Evolutionary conservation across 768 basidiomycete species (phyloP).

Genomic region (Podaxis sp.): DNA sequence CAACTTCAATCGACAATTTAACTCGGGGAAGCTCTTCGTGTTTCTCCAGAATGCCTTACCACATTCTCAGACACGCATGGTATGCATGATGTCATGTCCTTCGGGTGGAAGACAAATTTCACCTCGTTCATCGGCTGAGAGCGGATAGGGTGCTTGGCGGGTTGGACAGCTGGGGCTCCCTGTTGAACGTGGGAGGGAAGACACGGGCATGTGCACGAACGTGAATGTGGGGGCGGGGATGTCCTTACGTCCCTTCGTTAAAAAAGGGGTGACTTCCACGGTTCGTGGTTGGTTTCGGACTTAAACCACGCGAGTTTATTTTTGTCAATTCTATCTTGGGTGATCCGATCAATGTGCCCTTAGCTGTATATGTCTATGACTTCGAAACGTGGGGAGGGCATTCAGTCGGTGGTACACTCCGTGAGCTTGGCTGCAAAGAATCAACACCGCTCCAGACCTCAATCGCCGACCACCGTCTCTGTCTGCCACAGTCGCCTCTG

Average conservation of each 20-base stretch:
- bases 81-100: background rate
- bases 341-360: background rate
- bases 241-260: background rate
- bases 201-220: background rate
- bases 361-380: background rate
- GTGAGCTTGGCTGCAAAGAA: background rate
- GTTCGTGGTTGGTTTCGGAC: background rate
- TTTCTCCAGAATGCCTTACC: background rate
- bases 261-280: background rate
- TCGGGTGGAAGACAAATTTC: background rate
- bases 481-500: background rate
- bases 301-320: background rate
- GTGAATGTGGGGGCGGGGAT: background rate
- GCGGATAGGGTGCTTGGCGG: background rate
- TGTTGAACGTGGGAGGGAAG: background rate
- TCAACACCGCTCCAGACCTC: background rate
- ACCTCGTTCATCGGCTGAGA: background rate
- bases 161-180: background rate
- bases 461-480: background rate
- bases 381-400: background rate
- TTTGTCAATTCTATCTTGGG: background rate
- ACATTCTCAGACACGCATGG: background rate
- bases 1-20: background rate
- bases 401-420: background rate
- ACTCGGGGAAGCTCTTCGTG: background rate